These are phyloP conservation scores for Ganoderma lucidum DNA, from an alignment of 1,284 basidiomycete species.

Conservation along the genomic window DNA sequence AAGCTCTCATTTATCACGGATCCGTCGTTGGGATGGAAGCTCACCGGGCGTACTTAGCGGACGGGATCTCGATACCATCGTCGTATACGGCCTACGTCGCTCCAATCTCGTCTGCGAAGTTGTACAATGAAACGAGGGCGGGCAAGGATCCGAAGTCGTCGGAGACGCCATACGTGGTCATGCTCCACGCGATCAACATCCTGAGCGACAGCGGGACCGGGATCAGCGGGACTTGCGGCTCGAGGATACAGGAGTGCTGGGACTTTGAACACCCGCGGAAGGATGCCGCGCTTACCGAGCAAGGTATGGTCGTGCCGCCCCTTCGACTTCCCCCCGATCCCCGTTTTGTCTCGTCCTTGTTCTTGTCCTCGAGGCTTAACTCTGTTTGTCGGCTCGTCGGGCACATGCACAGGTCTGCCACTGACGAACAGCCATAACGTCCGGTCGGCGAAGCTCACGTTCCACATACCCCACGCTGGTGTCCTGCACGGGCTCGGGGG, in stretches of 20 bases:
- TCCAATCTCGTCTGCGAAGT: conserved; percentile 91
- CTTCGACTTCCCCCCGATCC: conserved; percentile 6
- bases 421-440: conserved; percentile 90
- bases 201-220: conserved; percentile 78
- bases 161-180: conserved; percentile 98
- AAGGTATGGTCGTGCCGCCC: conserved; percentile 53
- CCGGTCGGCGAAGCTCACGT: conserved; percentile 81
- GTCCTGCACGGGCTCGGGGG: conserved; percentile 97
- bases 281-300: conserved; percentile 77
- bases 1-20: conserved; percentile 40
- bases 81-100: conserved; percentile 97
- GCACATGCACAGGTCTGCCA: conserved; percentile 67
- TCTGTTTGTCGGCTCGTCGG: conserved; percentile 5
- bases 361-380: conserved; percentile 12
- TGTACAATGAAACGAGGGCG: conserved; percentile 83
- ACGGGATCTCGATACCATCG: conserved; percentile 95
- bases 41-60: conserved; percentile 56
- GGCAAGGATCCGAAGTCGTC: conserved; percentile 69
- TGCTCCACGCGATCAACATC: conserved; percentile 93
- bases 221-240: conserved; percentile 72
- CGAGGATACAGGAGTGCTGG: conserved; percentile 95
- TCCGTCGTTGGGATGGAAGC: not conserved
- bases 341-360: conserved; percentile 1
- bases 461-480: conserved; percentile 94
- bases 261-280: conserved; percentile 93